Evolutionary conservation across 1,284 basidiomycete genomes (phyloP).

Genomic region (Sanghuangporus sanghuang): DNA sequence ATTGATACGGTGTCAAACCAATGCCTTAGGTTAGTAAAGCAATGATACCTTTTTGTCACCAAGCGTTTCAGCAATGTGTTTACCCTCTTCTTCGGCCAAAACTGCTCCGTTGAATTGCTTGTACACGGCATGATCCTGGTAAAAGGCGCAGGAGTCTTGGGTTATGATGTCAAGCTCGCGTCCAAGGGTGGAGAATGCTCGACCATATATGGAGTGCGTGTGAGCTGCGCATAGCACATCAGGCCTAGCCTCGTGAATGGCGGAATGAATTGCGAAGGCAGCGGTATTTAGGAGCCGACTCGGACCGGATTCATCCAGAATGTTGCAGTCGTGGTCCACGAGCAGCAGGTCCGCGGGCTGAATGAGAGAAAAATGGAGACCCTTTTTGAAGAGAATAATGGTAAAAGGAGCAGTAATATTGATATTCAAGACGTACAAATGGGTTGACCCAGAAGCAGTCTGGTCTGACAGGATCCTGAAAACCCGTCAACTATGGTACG

Average conservation of each 20-base stretch:
- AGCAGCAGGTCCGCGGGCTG: constrained; percentile 42
- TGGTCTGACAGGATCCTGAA: constrained; percentile 40
- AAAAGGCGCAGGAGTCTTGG: constrained; percentile 45
- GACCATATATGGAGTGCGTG: constrained; percentile 58
- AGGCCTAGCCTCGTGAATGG: constrained; percentile 54
- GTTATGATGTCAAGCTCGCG: constrained; percentile 48
- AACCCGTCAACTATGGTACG: not conserved
- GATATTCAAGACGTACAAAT: constrained; percentile 27
- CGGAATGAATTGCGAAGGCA: constrained; percentile 49
- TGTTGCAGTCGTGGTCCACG: constrained; percentile 45
- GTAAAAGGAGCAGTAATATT: not conserved
- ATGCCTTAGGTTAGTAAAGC: constrained; percentile 17
- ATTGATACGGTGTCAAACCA: not conserved
- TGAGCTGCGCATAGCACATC: constrained; percentile 63
- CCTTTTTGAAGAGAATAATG: constrained; percentile 23
- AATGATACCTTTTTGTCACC: constrained; percentile 38
- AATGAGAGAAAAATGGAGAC: constrained; percentile 40
- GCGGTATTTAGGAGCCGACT: constrained; percentile 38
- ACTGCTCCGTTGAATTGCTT: constrained; percentile 53
- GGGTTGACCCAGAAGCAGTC: constrained; percentile 56
- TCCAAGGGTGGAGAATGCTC: constrained; percentile 56
- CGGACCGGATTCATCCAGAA: constrained; percentile 39
- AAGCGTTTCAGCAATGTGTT: constrained; percentile 47
- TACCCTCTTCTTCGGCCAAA: constrained; percentile 50
- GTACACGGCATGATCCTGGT: constrained; percentile 39